These are phyloP conservation scores for Solanum pinnatisectum DNA, from an alignment of 257 asterid genomes.

Conservation along the genomic window DNA sequence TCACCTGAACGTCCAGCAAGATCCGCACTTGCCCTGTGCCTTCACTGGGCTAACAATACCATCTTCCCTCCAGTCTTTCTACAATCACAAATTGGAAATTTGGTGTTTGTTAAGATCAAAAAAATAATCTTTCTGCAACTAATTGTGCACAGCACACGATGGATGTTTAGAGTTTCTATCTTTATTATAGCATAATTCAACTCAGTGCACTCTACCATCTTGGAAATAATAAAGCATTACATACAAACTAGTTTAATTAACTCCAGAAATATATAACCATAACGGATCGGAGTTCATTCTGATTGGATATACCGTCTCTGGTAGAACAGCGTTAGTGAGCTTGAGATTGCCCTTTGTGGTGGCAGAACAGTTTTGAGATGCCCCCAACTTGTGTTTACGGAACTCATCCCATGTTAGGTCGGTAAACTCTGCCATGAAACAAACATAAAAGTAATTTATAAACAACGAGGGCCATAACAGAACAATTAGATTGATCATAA, in stretches of 20 bases:
- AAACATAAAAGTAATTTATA: background rate
- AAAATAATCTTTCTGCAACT: background rate
- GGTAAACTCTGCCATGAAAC: slow-evolving; percentile 48
- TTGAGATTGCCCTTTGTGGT: slow-evolving; percentile 74
- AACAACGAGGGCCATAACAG: background rate
- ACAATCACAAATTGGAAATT: slow-evolving; percentile 3
- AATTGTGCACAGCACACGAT: background rate
- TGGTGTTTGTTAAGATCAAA: background rate
- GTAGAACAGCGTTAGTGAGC: slow-evolving; percentile 44
- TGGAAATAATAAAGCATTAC: background rate
- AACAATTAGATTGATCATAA: background rate
- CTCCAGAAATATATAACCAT: background rate
- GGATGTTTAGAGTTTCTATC: background rate
- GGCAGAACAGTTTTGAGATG: slow-evolving; percentile 97
- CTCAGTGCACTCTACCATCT: background rate
- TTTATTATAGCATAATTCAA: background rate
- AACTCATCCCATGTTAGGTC: slow-evolving; percentile 98
- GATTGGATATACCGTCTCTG: slow-evolving; percentile 44
- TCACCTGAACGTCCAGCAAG: slow-evolving; percentile 99
- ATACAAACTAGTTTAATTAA: slow-evolving; percentile 3
- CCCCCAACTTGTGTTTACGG: slow-evolving; percentile 64
- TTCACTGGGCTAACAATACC: slow-evolving; percentile 90
- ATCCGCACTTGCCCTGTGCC: slow-evolving; percentile 83
- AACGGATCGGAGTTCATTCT: background rate
- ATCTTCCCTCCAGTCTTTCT: slow-evolving; percentile 89